Base-by-base conservation (phyloP, 192 early-diverging fungal species). In the Lobosporangium transversale region DNA sequence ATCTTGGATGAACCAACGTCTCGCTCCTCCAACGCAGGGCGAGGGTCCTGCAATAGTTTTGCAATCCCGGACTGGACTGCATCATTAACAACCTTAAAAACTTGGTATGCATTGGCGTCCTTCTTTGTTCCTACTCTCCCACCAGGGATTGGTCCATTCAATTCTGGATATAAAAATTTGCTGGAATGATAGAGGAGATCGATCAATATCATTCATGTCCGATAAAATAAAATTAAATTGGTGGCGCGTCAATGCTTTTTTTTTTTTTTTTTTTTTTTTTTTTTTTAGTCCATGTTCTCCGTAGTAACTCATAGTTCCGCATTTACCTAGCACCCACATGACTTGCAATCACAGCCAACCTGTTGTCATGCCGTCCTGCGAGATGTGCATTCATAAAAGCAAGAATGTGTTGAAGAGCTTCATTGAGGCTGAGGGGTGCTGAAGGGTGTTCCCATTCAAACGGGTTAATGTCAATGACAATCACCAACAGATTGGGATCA, bases 331-430 rank as follows among this genome's bases (percentile, higher is more conserved):
- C 65, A 17, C 84, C 87, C 17, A 81, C 78, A 80, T 88, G 87
- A 69, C 87, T 88, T 0, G 93, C 95, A 17, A 98, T 88, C 1
- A 96, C 89, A 0, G 90, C 94, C n/a, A 98, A 81, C 54, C 86
- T 81, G 68, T 95, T 97, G 58, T 97, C 93, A 47, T 94, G 90
- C 36, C 93, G 91, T 21, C 95, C 85, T 15, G 94, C 93, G 59
- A 98, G 78, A 78, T 95, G 94, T 8, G 95, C 97, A 78, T 98
- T 97, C 52, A 98, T 87, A 56, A 97, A 96, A 9, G 94, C 84
- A 26, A 95, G 58, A 33, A 92, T 83, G 55, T 96, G 94, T 51
- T 91, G 87, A 17, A 97, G 73, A 1, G 89, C 90, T 24, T 87
- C 79, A 70, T 84, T 85, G 8, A 97, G 80, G 2, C 87, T 70